Evolutionary conservation across 2,329 filamentous ascomycete genomes (phyloP).

Genomic region (Xylaria sp.): DNA sequence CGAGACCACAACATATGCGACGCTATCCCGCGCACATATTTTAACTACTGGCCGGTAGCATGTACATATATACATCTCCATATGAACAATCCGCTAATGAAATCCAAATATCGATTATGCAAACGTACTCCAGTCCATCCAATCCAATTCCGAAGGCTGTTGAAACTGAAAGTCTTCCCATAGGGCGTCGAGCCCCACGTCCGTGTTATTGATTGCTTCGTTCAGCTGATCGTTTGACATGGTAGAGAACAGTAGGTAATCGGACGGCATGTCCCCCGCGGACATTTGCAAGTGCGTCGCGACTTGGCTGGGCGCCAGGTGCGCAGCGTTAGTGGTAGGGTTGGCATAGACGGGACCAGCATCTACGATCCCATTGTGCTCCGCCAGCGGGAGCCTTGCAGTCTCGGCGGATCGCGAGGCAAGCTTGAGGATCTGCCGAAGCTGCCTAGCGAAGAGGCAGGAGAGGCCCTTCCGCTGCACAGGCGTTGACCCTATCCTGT

Average conservation of each 20-base stretch:
- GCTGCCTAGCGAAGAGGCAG: slow-evolving; percentile 66
- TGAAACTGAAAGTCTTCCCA: slow-evolving; percentile 52
- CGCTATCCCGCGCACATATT: background rate
- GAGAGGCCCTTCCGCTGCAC: slow-evolving; percentile 75
- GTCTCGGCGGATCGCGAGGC: slow-evolving; percentile 47
- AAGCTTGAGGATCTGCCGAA: slow-evolving; percentile 60
- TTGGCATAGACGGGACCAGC: slow-evolving; percentile 40
- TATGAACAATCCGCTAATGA: background rate
- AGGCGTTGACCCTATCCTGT: slow-evolving; percentile 74
- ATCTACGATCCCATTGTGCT: slow-evolving; percentile 39
- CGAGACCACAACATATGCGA: background rate
- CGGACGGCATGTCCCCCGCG: slow-evolving; percentile 41
- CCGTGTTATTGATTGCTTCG: slow-evolving; percentile 51
- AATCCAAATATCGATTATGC: slow-evolving; percentile 13
- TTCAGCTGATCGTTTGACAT: slow-evolving; percentile 53
- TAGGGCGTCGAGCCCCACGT: slow-evolving; percentile 48
- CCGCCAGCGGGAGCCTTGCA: slow-evolving; percentile 37
- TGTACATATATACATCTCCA: background rate
- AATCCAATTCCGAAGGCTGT: slow-evolving; percentile 49
- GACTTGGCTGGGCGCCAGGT: slow-evolving; percentile 40
- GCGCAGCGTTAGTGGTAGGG: slow-evolving; percentile 37
- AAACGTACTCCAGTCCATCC: slow-evolving; percentile 51
- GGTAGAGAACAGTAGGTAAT: slow-evolving; percentile 51
- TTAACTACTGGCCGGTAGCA: background rate
- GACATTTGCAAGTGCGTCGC: slow-evolving; percentile 44